A percentile compares a stretch with the other conserved stretches of the same genome.
phyloP scores from a whole-genome alignment of 768 basidiomycete genomes.

The Hortiboletus campestris region DNA sequence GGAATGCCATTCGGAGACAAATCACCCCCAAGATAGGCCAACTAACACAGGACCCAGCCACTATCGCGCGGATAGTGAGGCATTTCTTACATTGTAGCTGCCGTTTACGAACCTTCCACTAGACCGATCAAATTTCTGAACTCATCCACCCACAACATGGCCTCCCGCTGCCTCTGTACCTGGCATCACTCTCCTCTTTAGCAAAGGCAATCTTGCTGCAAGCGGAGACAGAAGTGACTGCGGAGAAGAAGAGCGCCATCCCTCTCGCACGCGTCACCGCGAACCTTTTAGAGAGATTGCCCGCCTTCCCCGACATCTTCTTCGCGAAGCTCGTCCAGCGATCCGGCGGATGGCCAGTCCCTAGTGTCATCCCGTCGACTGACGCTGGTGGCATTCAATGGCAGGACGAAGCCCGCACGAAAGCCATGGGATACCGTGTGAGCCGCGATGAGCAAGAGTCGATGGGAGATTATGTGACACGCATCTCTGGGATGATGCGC shows the following conservation, averaged over 20 bases:
- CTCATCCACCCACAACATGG: conserved; percentile 35
- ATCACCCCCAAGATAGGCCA: conserved; percentile 89
- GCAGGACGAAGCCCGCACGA: conserved; percentile 25
- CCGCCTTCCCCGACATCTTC: conserved; percentile 69
- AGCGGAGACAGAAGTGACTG: conserved; percentile 90
- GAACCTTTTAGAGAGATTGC: conserved; percentile 59
- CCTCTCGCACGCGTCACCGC: conserved; percentile 76
- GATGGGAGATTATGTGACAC: conserved; percentile 56
- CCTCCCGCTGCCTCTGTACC: conserved; percentile 49
- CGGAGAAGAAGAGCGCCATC: conserved; percentile 79
- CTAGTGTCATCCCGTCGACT: conserved; percentile 51
- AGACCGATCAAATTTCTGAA: conserved; percentile 44
- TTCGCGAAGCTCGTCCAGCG: conserved; percentile 84
- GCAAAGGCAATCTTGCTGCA: conserved; percentile 86
- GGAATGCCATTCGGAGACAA: conserved; percentile 67
- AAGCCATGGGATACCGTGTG: conserved; percentile 49
- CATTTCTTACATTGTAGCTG: conserved; percentile 4
- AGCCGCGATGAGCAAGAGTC: conserved; percentile 50
- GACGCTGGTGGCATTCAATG: conserved; percentile 53
- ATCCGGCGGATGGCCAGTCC: conserved; percentile 86
- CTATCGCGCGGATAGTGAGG: conserved; percentile 66
- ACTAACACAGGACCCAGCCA: conserved; percentile 64
- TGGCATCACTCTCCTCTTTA: conserved; percentile 81
- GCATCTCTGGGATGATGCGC: conserved; percentile 78
- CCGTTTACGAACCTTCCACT: conserved; percentile 11